Evolutionary conservation across 2,329 filamentous ascomycete genomes (phyloP).

Genomic region (Bipolaris bicolor): DNA sequence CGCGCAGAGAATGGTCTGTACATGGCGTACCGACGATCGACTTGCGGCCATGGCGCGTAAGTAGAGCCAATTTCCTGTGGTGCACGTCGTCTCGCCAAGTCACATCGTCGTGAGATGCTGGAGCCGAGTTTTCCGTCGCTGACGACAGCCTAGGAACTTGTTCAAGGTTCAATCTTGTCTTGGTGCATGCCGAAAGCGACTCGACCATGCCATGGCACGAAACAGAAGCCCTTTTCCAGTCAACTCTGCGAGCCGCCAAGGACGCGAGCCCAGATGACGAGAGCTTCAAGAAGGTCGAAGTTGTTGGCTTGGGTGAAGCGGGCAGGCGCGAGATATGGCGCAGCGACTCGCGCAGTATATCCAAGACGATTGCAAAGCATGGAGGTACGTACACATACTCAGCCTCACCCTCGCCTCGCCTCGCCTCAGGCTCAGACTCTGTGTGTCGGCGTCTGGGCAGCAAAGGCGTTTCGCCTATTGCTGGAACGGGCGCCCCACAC

Average conservation of each 20-base stretch:
- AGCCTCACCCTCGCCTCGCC: neutral
- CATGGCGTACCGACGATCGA: slow-evolving; percentile 75
- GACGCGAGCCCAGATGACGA: slow-evolving; percentile 19
- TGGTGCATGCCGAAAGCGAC: slow-evolving; percentile 46
- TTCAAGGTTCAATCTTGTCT: slow-evolving; percentile 33
- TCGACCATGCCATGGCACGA: slow-evolving; percentile 46
- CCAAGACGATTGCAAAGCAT: slow-evolving; percentile 46
- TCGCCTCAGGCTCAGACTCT: slow-evolving; percentile 2
- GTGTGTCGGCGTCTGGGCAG: slow-evolving; percentile 2
- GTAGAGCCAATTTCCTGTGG: slow-evolving; percentile 12
- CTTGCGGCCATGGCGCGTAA: slow-evolving; percentile 62
- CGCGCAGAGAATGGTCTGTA: slow-evolving; percentile 72
- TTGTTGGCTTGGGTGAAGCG: slow-evolving; percentile 43
- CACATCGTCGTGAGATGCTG: neutral
- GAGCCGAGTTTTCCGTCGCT: slow-evolving; percentile 8
- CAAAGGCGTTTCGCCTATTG: slow-evolving; percentile 15
- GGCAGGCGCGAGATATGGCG: slow-evolving; percentile 43
- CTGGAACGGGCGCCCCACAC: slow-evolving; percentile 15
- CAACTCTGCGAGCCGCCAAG: slow-evolving; percentile 34
- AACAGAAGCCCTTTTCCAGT: slow-evolving; percentile 41
- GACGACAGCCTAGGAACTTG: slow-evolving; percentile 17
- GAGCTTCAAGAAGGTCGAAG: slow-evolving; percentile 21
- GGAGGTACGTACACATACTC: slow-evolving; percentile 38
- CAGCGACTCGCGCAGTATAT: slow-evolving; percentile 31
- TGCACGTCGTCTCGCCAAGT: neutral